phyloP scores from a whole-genome alignment of 225 moss, liverwort and hornwort genomes.

The Takakia lepidozioides region DNA sequence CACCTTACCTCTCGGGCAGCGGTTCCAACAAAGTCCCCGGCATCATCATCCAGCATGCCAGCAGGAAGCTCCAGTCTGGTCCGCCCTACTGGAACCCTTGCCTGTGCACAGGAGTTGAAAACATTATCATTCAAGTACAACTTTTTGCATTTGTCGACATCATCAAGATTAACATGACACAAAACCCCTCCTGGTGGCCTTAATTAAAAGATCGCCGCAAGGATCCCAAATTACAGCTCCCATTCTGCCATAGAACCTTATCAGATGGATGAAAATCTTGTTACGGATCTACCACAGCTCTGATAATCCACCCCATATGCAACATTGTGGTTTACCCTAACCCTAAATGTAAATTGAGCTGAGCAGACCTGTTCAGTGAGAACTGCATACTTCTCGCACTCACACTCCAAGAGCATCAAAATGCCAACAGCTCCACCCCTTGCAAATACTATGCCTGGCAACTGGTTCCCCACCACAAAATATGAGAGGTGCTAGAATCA shows the following conservation, averaged over 20 bases:
- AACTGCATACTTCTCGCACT: constrained; percentile 74
- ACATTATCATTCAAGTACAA: too few relatives aligned
- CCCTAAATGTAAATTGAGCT: neutral
- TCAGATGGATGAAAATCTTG: too few relatives aligned
- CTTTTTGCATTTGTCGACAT: too few relatives aligned
- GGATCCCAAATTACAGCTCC: too few relatives aligned
- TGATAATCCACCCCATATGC: too few relatives aligned
- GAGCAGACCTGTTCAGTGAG: constrained; percentile 93
- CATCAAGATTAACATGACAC: too few relatives aligned
- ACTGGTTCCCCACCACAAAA: constrained; percentile 23
- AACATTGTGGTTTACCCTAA: neutral
- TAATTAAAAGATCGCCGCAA: too few relatives aligned
- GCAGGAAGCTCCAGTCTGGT: constrained; percentile 89
- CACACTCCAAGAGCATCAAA: constrained; percentile 74
- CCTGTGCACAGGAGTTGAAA: constrained; percentile 27
- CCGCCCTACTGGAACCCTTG: constrained; percentile 85
- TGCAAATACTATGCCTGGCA: constrained; percentile 89
- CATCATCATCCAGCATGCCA: constrained; percentile 84
- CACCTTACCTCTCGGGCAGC: constrained; percentile 74
- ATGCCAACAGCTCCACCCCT: constrained; percentile 89
- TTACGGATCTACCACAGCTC: too few relatives aligned
- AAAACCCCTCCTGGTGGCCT: too few relatives aligned
- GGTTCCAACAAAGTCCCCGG: constrained; percentile 84
- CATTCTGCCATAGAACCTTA: too few relatives aligned
- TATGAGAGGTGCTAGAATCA: too few relatives aligned